Evolutionary conservation across 345 rosid genomes (phyloP).

Genomic region (Aquilaria malaccensis): DNA sequence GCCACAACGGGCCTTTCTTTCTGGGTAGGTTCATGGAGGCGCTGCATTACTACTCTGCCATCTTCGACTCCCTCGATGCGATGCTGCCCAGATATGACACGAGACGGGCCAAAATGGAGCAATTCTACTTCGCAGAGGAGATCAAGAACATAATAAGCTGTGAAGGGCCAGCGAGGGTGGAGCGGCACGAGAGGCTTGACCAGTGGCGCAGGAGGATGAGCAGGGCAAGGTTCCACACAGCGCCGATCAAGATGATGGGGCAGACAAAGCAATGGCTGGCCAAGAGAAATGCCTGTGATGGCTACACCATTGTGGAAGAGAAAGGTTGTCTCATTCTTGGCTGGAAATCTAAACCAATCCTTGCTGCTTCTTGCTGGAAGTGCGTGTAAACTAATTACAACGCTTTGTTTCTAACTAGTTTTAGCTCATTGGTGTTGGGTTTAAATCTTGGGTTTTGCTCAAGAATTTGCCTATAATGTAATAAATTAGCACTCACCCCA

Average conservation of each 20-base stretch:
- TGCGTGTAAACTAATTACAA: slow-evolving; percentile 14
- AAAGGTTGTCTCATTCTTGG: slow-evolving; percentile 53
- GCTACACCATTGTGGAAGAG: slow-evolving; percentile 37
- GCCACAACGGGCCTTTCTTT: slow-evolving; percentile 53
- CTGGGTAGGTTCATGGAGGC: slow-evolving; percentile 62
- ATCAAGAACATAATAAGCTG: slow-evolving; percentile 60
- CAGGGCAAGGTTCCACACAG: slow-evolving; percentile 42
- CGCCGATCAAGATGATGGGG: slow-evolving; percentile 24
- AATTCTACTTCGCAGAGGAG: slow-evolving; percentile 46
- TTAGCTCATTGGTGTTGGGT: too few relatives aligned
- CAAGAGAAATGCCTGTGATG: slow-evolving; percentile 27
- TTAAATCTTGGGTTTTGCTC: neutral
- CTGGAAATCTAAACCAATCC: slow-evolving; percentile 47
- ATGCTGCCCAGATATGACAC: slow-evolving; percentile 57
- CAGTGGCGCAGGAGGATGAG: slow-evolving; percentile 57
- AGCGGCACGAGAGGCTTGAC: slow-evolving; percentile 47
- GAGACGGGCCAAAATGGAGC: slow-evolving; percentile 47
- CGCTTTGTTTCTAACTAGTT: too few relatives aligned
- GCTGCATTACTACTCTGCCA: slow-evolving; percentile 54
- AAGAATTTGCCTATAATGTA: neutral
- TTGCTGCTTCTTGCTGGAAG: slow-evolving; percentile 56
- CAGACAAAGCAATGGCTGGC: slow-evolving; percentile 42
- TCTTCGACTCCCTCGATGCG: slow-evolving; percentile 44
- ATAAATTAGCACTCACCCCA: neutral
- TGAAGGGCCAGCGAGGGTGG: slow-evolving; percentile 43